Base-by-base conservation (phyloP, 2,329 filamentous ascomycete species). In the Stagonosporopsis vannaccii region DNA sequence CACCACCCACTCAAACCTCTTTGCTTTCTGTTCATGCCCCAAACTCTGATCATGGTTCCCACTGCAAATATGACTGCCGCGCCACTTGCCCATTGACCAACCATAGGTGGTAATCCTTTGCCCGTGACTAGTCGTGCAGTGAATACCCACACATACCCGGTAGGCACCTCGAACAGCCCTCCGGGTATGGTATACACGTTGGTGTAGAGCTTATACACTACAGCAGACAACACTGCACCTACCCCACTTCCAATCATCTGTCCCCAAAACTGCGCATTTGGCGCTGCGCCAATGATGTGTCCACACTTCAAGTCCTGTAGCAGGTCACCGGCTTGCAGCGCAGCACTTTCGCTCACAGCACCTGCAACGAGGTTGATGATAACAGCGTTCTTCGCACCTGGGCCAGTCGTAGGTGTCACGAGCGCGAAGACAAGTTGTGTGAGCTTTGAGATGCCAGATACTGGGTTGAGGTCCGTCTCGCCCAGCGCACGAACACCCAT, bases 291-390 rank as follows among this genome's bases (percentile, higher is more conserved):
- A 0, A 99, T 84, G 0, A 99, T 80, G 75, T 99, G 93, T 0
- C 95, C 95, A 0, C 95, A 97, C 76, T 99, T 99, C 26, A 99
- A 84, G 73, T 99, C 95, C 74, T 99, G 95, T 85, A 99, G 91
- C 51, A 99, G 86, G 75, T 99, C 95, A 8, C 95, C 95, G 2
- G 95, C 94, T 79, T 99, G 95, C 4, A 98, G 81, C 3, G 95
- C 95, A 5, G 95, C 90, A 4, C 88, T 87, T 75, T 93, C 90
- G 11, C 87, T 90, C 26, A 99, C 88, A 0, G 95, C 95, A 8
- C 95, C 95, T 0, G 94, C 95, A 6, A 99, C 87, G 1, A 99
- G 85, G 72, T 99, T 99, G 72, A 97, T 96, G 52, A 97, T 84
- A n/a, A 99, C 88, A 12, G 92, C 91, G 36, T 92, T 92, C 66